phyloP scores from a whole-genome alignment of 192 early-diverging fungal species.

The Jimgerdemannia lactiflua region DNA sequence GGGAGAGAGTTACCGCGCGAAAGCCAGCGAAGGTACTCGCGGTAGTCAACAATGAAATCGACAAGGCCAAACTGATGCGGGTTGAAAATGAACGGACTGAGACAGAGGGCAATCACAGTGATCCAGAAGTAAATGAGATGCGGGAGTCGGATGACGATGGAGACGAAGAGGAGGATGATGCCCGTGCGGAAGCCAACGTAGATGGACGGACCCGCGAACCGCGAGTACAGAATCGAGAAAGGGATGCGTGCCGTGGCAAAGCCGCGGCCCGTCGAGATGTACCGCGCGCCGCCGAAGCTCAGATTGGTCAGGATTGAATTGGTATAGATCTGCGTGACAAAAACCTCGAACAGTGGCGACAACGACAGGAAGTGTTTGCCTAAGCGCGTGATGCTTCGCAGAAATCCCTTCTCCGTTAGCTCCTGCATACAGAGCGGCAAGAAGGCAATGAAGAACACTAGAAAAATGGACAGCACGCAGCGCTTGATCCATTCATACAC shows the following conservation, averaged over 20 bases:
- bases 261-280: conserved; percentile 82
- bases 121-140: conserved; percentile 83
- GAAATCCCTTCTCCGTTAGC: conserved; percentile 79
- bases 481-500: conserved; percentile 79
- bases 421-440: conserved; percentile 83
- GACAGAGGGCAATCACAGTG: conserved; percentile 66
- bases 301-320: conserved; percentile 79
- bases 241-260: conserved; percentile 82
- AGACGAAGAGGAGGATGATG: conserved; percentile 70
- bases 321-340: conserved; percentile 82
- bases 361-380: conserved; percentile 83
- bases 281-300: conserved; percentile 78
- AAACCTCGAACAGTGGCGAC: conserved; percentile 82
- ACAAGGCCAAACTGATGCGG: conserved; percentile 81
- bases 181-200: conserved; percentile 69
- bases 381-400: conserved; percentile 66
- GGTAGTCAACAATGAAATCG: conserved; percentile 81
- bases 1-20: conserved; percentile 69
- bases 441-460: conserved; percentile 79
- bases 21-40: conserved; percentile 76
- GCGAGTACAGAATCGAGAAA: conserved; percentile 73
- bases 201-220: conserved; percentile 75
- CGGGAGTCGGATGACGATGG: conserved; percentile 63
- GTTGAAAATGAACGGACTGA: conserved; percentile 87
- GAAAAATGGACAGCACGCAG: conserved; percentile 74